Percentiles rank a stretch among this genome's conserved stretches.
Evolutionary conservation across 1,284 basidiomycete species (phyloP).

Genomic region (Cryptococcus sp.): DNA sequence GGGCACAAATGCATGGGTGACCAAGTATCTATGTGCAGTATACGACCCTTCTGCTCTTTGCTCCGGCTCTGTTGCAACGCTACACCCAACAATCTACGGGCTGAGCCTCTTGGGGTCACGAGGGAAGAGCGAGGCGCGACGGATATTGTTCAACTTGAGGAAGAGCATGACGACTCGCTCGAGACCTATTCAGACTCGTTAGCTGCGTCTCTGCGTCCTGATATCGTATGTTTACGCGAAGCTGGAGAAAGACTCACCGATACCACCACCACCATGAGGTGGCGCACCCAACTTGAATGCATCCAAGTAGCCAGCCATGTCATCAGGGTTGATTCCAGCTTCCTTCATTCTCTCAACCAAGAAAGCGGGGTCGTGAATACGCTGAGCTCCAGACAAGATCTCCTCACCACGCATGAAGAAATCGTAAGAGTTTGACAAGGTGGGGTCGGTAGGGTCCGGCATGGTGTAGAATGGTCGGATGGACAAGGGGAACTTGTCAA

Average conservation of each 20-base stretch:
- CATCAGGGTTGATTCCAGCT: constrained; percentile 73
- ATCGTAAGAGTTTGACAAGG: constrained; percentile 96
- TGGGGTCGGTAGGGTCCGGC: constrained; percentile 87
- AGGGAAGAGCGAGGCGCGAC: constrained; percentile 91
- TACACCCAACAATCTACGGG: constrained; percentile 35
- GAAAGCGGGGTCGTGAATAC: constrained; percentile 86
- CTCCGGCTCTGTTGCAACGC: no score
- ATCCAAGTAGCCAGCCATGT: constrained; percentile 89
- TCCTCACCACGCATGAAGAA: constrained; percentile 99
- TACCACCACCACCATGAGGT: constrained; percentile 66
- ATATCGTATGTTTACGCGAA: neutral
- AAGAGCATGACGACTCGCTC: constrained; percentile 97
- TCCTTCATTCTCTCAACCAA: constrained; percentile 79
- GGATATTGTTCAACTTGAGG: constrained; percentile 92
- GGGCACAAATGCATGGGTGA: neutral
- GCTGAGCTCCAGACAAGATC: constrained; percentile 95
- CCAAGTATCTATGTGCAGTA: neutral
- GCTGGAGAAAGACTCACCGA: constrained; percentile 50
- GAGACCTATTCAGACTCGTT: constrained; percentile 57
- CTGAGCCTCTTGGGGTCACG: constrained; percentile 72
- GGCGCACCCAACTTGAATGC: constrained; percentile 92
- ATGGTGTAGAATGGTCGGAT: constrained; percentile 98
- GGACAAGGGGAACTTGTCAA: constrained; percentile 93
- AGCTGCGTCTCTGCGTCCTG: no score
- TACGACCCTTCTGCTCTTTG: no score